Evolutionary conservation across 2,329 filamentous ascomycete genomes (phyloP).

Genomic region (Aaosphaeria pasadenensis): DNA sequence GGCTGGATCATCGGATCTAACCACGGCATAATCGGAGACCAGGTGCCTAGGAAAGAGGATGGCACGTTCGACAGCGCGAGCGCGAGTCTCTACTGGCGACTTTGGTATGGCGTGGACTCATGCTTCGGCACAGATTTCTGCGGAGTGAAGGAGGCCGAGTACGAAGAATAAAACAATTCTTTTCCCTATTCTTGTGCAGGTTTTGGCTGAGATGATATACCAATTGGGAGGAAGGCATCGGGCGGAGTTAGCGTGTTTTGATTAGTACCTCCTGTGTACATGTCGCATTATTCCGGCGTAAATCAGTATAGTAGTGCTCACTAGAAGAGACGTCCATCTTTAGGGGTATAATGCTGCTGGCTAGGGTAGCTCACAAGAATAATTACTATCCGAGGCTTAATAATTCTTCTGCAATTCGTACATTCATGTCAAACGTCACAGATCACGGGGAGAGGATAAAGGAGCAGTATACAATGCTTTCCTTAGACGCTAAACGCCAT

Average conservation of each 20-base stretch:
- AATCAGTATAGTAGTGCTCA: not conserved
- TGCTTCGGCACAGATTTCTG: slow-evolving; percentile 60
- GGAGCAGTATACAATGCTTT: too few relatives aligned
- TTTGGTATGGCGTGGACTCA: slow-evolving; percentile 57
- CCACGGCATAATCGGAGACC: slow-evolving; percentile 66
- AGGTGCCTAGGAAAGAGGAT: slow-evolving; percentile 68
- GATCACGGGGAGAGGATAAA: too few relatives aligned
- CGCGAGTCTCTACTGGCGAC: slow-evolving; percentile 59
- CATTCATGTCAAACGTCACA: too few relatives aligned
- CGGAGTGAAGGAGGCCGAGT: slow-evolving; percentile 54
- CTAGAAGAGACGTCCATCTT: too few relatives aligned
- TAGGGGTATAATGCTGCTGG: too few relatives aligned
- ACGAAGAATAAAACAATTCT: slow-evolving; percentile 26
- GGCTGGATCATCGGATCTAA: slow-evolving; percentile 43
- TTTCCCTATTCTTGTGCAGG: not conserved
- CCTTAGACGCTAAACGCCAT: too few relatives aligned
- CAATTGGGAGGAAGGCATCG: slow-evolving; percentile 1
- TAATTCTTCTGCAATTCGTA: too few relatives aligned
- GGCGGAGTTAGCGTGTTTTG: not conserved
- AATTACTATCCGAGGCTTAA: too few relatives aligned
- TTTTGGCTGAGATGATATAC: not conserved
- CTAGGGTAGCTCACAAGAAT: too few relatives aligned
- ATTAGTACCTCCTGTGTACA: too few relatives aligned
- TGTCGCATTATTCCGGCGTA: too few relatives aligned
- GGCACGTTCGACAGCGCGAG: slow-evolving; percentile 75